Conservation (phyloP, 495 filamentous ascomycete species). For the Aspergillus bridgeri region DNA sequence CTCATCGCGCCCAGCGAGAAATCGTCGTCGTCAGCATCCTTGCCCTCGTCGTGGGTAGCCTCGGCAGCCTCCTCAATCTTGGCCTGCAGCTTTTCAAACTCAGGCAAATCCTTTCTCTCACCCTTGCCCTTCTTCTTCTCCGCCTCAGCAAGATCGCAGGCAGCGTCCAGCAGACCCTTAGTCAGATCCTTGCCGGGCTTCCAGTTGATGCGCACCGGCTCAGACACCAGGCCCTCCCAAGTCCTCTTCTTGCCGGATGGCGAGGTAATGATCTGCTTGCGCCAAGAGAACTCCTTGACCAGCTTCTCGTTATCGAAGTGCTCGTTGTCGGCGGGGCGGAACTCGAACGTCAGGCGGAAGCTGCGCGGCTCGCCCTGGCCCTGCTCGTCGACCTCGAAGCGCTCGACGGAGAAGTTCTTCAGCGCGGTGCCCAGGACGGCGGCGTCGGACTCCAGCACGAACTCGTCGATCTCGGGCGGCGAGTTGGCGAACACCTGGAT, state of each 20-base stretch:
- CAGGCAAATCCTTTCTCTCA: constrained; percentile 39
- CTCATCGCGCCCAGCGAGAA: constrained; percentile 53
- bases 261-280: constrained; percentile 44
- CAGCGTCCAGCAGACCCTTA: constrained; percentile 69
- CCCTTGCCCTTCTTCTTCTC: constrained; percentile 51
- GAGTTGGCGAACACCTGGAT: constrained; percentile 79
- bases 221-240: constrained; percentile 71
- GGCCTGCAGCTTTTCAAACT: constrained; percentile 47
- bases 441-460: constrained; percentile 75
- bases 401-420: constrained; percentile 60
- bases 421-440: constrained; percentile 60
- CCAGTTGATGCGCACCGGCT: constrained; percentile 86
- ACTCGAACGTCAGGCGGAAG: constrained; percentile 43
- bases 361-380: constrained; percentile 49
- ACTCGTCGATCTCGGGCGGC: constrained; percentile 77
- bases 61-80: constrained; percentile 23
- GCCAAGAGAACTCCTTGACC: constrained; percentile 87
- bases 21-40: constrained; percentile 49
- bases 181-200: constrained; percentile 82
- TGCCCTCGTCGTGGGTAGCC: constrained; percentile 4
- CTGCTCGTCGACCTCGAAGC: constrained; percentile 68
- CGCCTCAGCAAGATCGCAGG: constrained; percentile 63
- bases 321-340: constrained; percentile 58
- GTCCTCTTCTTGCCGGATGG: constrained; percentile 48
- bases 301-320: constrained; percentile 70